These are phyloP conservation scores for Malassezia dermatis DNA, from an alignment of 1,284 basidiomycete genomes.

Conservation along the genomic window DNA sequence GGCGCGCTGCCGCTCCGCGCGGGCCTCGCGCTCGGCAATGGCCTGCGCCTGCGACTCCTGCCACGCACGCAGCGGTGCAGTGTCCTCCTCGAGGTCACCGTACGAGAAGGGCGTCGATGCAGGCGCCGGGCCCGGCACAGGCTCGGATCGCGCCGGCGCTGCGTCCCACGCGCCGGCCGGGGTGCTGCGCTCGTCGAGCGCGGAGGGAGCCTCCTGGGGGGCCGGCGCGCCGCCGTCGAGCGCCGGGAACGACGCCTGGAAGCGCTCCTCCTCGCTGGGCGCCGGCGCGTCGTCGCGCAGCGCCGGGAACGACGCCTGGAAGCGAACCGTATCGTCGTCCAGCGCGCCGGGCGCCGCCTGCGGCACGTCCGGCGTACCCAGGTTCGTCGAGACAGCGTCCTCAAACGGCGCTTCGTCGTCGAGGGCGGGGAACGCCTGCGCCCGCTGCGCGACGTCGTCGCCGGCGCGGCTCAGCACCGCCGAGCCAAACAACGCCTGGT, in stretches of 20 bases:
- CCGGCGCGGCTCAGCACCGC: conserved; percentile 2
- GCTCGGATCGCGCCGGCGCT: neutral
- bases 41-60: conserved; percentile 73
- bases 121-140: neutral
- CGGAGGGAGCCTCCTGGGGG: too few relatives aligned
- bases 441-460: conserved; percentile 50
- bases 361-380: neutral
- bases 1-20: conserved; percentile 66
- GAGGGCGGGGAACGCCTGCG: conserved; percentile 55
- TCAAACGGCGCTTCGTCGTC: conserved; percentile 29
- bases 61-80: conserved; percentile 56
- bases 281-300: conserved; percentile 52
- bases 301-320: conserved; percentile 83
- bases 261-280: conserved; percentile 46
- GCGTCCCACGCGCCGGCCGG: neutral
- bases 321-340: conserved; percentile 43
- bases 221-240: conserved; percentile 52
- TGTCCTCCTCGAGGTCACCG: conserved; percentile 30
- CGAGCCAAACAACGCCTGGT: conserved; percentile 37
- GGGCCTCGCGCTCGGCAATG: conserved; percentile 70
- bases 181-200: conserved; percentile 15
- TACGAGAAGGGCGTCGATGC: conserved; percentile 12
- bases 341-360: neutral
- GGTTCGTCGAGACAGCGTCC: conserved; percentile 1
- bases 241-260: conserved; percentile 83